These are phyloP conservation scores for Calonectria naviculata DNA, from an alignment of 2,329 filamentous ascomycete species.

Conservation along the genomic window DNA sequence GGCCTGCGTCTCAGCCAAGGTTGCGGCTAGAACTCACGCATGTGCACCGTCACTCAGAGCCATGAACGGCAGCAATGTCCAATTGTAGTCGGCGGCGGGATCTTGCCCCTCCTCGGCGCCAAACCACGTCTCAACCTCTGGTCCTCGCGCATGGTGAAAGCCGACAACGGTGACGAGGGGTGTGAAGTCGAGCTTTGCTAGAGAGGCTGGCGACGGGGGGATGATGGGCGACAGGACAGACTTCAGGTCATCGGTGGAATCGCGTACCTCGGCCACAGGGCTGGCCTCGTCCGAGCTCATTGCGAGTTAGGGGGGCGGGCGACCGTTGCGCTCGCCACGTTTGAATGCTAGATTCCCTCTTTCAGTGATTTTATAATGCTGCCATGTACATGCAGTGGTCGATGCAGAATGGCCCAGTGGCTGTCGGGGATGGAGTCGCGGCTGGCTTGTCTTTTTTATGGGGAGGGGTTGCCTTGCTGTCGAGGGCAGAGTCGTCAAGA, in stretches of 20 bases:
- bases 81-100: slow-evolving; percentile 86
- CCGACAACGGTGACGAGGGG: slow-evolving; percentile 84
- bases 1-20: neutral
- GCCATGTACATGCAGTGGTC: slow-evolving; percentile 36
- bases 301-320: slow-evolving; percentile 15
- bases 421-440: neutral
- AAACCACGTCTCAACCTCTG: slow-evolving; percentile 95
- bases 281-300: slow-evolving; percentile 45
- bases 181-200: slow-evolving; percentile 57
- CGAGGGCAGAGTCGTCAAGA: neutral
- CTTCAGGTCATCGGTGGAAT: slow-evolving; percentile 39
- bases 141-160: slow-evolving; percentile 87
- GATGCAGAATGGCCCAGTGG: neutral
- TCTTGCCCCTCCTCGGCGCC: slow-evolving; percentile 79
- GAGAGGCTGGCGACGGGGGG: slow-evolving; percentile 44
- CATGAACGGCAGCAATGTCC: slow-evolving; percentile 95
- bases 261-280: slow-evolving; percentile 34
- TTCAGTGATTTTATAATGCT: slow-evolving; percentile 25
- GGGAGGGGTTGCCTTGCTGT: neutral
- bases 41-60: slow-evolving; percentile 96
- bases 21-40: slow-evolving; percentile 68
- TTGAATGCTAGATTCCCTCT: slow-evolving; percentile 23
- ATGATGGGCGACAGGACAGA: slow-evolving; percentile 46
- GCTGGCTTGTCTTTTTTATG: neutral
- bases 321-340: slow-evolving; percentile 14